A percentile compares a stretch with the other conserved stretches of the same genome.
These are phyloP conservation scores for Sapria himalayana DNA, from an alignment of 345 rosid species.

Conservation along the genomic window DNA sequence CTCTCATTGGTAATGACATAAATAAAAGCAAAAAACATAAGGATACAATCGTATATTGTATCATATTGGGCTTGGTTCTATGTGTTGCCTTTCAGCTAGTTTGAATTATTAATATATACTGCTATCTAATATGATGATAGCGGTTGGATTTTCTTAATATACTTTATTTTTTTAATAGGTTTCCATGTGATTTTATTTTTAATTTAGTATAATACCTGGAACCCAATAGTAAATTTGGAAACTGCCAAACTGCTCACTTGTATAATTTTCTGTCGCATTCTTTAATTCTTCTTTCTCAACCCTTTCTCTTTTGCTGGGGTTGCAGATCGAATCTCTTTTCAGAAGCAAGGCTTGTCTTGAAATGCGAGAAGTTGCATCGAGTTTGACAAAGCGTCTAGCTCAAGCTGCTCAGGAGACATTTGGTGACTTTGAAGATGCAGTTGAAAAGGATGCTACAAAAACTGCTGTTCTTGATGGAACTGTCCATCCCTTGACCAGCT, in stretches of 20 bases:
- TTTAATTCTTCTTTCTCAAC: not conserved
- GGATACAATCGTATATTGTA: no score
- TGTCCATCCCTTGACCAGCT: slow-evolving; percentile 93
- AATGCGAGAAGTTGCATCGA: slow-evolving; percentile 59
- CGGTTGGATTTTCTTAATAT: no score
- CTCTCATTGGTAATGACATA: no score
- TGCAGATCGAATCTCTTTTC: slow-evolving; percentile 46
- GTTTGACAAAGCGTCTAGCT: slow-evolving; percentile 63
- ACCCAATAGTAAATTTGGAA: no score
- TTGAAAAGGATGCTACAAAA: slow-evolving; percentile 91
- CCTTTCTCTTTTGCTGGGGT: not conserved
- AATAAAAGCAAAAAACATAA: no score
- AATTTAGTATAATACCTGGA: no score
- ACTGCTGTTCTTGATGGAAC: slow-evolving; percentile 95
- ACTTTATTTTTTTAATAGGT: no score
- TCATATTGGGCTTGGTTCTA: no score
- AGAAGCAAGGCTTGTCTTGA: slow-evolving; percentile 46
- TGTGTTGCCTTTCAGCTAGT: no score
- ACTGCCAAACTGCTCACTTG: slow-evolving; percentile 1
- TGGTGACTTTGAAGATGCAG: slow-evolving; percentile 89
- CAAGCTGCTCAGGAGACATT: slow-evolving; percentile 90
- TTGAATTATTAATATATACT: no score
- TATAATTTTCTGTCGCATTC: not conserved
- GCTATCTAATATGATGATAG: no score
- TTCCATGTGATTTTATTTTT: no score